These are phyloP conservation scores for Lophiotrema nucula DNA, from an alignment of 495 filamentous ascomycete genomes.

Conservation along the genomic window DNA sequence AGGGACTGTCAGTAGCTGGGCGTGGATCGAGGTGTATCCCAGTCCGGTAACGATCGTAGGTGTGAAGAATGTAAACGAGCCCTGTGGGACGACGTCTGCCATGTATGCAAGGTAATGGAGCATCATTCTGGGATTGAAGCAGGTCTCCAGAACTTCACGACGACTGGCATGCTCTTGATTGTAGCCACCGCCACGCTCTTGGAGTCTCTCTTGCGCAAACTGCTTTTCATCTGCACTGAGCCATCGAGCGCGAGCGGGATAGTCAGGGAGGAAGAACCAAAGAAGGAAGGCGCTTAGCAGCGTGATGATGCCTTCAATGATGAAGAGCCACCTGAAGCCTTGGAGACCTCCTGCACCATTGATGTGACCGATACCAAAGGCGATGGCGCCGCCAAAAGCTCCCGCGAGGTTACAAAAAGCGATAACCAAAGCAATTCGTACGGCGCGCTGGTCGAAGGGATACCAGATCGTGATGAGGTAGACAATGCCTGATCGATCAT, in stretches of 20 bases:
- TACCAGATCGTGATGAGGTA: conserved; percentile 27
- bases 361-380: conserved; percentile 25
- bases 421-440: conserved; percentile 23
- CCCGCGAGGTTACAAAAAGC: conserved; percentile 26
- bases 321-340: conserved; percentile 28
- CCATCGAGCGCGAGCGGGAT: conserved; percentile 4
- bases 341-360: conserved; percentile 23
- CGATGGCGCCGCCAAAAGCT: conserved; percentile 27
- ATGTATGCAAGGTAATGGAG: conserved; percentile 27
- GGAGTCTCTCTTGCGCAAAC: conserved; percentile 9
- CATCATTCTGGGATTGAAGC: conserved; percentile 14
- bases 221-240: conserved; percentile 1
- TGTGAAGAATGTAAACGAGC: conserved; percentile 17
- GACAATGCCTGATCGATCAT: conserved; percentile 14
- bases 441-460: conserved; percentile 13
- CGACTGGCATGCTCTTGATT: conserved; percentile 20
- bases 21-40: conserved; percentile 10
- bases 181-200: conserved; percentile 23
- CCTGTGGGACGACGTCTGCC: conserved; percentile 9
- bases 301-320: conserved; percentile 11
- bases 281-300: neutral
- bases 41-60: conserved; percentile 18
- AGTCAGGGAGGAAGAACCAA: conserved; percentile 3
- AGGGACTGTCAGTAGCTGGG: conserved; percentile 20
- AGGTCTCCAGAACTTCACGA: conserved; percentile 18